Evolutionary conservation across 768 basidiomycete species (phyloP).

Genomic region (Macrolepiota fuliginosa): DNA sequence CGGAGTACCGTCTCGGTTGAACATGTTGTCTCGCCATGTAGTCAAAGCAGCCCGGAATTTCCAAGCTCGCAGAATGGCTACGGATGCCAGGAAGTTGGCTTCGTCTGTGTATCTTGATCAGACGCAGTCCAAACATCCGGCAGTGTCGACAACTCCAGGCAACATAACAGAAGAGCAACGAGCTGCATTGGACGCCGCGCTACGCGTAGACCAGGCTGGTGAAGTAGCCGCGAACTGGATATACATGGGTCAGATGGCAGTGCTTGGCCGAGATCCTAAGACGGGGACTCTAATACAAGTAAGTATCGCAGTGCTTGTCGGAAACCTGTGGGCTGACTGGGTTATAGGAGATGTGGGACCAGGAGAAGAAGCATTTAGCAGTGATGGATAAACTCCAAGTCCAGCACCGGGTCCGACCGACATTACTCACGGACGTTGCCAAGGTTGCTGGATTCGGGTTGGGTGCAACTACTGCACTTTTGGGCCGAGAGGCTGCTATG

Average conservation of each 20-base stretch:
- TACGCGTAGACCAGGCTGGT: slow-evolving; percentile 94
- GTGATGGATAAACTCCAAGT: slow-evolving; percentile 84
- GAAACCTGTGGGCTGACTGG: not conserved
- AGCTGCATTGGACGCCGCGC: slow-evolving; percentile 54
- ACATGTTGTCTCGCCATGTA: slow-evolving; percentile 4
- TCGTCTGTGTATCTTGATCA: slow-evolving; percentile 51
- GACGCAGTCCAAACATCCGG: slow-evolving; percentile 29
- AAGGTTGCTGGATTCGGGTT: slow-evolving; percentile 86
- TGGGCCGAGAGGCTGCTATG: slow-evolving; percentile 95
- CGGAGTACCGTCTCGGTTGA: not conserved
- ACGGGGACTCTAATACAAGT: slow-evolving; percentile 75
- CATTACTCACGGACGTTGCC: slow-evolving; percentile 78
- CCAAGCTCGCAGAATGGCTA: not conserved
- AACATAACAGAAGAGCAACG: slow-evolving; percentile 50
- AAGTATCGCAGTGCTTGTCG: slow-evolving; percentile 19
- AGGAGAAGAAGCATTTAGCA: slow-evolving; percentile 86
- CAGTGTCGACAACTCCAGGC: slow-evolving; percentile 53
- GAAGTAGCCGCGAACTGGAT: slow-evolving; percentile 97
- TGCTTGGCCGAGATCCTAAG: slow-evolving; percentile 58
- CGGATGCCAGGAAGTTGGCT: slow-evolving; percentile 20
- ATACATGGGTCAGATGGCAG: slow-evolving; percentile 81
- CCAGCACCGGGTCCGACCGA: slow-evolving; percentile 85
- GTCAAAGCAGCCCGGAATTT: not conserved
- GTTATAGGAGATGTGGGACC: slow-evolving; percentile 92
- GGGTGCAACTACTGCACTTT: slow-evolving; percentile 79